These are phyloP conservation scores for Penicillium arizonense DNA, from an alignment of 495 filamentous ascomycete species.

Conservation along the genomic window DNA sequence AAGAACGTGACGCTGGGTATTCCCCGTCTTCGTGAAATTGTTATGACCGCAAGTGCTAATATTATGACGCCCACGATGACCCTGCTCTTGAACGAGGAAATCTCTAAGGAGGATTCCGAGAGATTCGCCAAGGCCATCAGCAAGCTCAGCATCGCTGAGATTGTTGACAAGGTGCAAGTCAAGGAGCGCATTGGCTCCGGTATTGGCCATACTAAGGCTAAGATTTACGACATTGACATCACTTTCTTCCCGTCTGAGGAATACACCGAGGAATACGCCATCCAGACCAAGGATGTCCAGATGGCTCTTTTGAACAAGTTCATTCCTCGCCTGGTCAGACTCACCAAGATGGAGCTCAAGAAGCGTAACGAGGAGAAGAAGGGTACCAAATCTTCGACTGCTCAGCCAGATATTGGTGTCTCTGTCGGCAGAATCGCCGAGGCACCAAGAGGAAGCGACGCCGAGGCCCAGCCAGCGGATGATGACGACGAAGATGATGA, in stretches of 20 bases:
- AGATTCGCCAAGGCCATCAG: constrained; percentile 90
- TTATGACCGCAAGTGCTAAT: constrained; percentile 89
- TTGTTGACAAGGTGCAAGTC: constrained; percentile 79
- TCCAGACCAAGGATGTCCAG: constrained; percentile 72
- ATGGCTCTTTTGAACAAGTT: constrained; percentile 77
- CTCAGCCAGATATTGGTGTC: constrained; percentile 78
- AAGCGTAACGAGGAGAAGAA: constrained; percentile 66
- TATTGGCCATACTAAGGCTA: constrained; percentile 62
- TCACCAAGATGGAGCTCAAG: constrained; percentile 74
- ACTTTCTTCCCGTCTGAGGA: constrained; percentile 81
- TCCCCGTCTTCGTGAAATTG: constrained; percentile 92
- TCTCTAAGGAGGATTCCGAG: constrained; percentile 67
- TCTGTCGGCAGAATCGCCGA: constrained; percentile 70
- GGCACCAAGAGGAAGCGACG: constrained; percentile 46
- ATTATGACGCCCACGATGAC: constrained; percentile 95
- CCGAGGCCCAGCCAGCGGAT: constrained; percentile 63
- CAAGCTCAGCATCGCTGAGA: constrained; percentile 80
- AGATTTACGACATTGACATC: constrained; percentile 80
- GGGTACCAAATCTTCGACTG: constrained; percentile 57
- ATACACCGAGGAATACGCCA: constrained; percentile 82
- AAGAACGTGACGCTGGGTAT: constrained; percentile 99
- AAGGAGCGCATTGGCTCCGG: constrained; percentile 72
- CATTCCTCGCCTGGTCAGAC: constrained; percentile 62
- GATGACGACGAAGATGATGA: constrained; percentile 76
- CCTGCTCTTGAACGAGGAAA: constrained; percentile 69